Evolutionary conservation across 2,329 filamentous ascomycete genomes (phyloP).

Genomic region (Phialophora macrospora): DNA sequence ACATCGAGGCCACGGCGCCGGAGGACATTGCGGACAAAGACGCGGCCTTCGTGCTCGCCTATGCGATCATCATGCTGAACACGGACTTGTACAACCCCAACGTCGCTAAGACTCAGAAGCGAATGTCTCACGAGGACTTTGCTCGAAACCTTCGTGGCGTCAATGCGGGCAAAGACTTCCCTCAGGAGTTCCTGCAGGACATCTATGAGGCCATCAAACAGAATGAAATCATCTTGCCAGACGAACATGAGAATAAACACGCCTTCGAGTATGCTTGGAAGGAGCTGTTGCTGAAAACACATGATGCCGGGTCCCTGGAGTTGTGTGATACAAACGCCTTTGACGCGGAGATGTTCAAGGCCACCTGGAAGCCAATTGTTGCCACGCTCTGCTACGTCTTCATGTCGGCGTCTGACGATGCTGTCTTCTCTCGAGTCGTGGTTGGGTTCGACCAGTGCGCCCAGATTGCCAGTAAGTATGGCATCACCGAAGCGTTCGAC

Average conservation of each 20-base stretch:
- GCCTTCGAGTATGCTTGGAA: slow-evolving; percentile 98
- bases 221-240: slow-evolving; percentile 94
- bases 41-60: slow-evolving; percentile 85
- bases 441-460: slow-evolving; percentile 96
- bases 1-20: slow-evolving; percentile 71
- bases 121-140: slow-evolving; percentile 86
- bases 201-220: slow-evolving; percentile 91
- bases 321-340: slow-evolving; percentile 91
- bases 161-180: slow-evolving; percentile 84
- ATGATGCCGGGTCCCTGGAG: slow-evolving; percentile 72
- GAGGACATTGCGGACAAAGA: slow-evolving; percentile 83
- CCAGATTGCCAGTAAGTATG: slow-evolving; percentile 84
- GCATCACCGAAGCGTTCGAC: slow-evolving; percentile 83
- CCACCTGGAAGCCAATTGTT: slow-evolving; percentile 93
- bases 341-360: slow-evolving; percentile 96
- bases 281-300: slow-evolving; percentile 84
- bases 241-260: slow-evolving; percentile 95
- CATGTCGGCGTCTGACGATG: slow-evolving; percentile 96
- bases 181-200: slow-evolving; percentile 76
- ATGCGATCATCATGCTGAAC: slow-evolving; percentile 97
- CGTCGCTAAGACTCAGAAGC: slow-evolving; percentile 71
- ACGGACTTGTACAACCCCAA: slow-evolving; percentile 97
- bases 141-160: slow-evolving; percentile 86
- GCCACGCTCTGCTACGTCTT: slow-evolving; percentile 97
- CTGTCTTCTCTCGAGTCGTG: slow-evolving; percentile 91